Percentiles rank a stretch among this genome's conserved stretches.
phyloP scores from a whole-genome alignment of 176 grass and related monocot species.

The Tuctoria greenei region DNA sequence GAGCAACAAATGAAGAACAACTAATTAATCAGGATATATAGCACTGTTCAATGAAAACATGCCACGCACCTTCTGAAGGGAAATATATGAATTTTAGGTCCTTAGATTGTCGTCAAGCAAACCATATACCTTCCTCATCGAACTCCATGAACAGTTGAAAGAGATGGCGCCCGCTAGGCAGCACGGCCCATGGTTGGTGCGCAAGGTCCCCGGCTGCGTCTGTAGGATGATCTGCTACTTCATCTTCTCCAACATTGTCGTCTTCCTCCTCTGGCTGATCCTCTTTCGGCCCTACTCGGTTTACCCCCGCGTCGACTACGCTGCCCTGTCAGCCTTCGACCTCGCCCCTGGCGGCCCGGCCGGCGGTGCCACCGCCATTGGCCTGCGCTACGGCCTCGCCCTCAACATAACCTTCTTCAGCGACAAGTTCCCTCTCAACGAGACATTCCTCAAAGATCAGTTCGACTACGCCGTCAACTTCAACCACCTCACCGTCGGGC shows the following conservation, averaged over 20 bases:
- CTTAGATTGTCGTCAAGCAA: not conserved
- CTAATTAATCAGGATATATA: not conserved
- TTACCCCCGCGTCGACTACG: not conserved
- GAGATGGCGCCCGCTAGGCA: not conserved
- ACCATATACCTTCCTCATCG: not conserved
- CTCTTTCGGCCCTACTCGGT: slow-evolving; percentile 13
- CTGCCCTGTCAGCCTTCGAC: not conserved
- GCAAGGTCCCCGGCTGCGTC: not conserved
- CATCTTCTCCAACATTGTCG: not conserved
- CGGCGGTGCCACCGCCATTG: not conserved
- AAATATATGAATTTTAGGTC: not conserved
- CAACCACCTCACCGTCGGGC: slow-evolving; percentile 15
- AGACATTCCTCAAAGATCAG: not conserved
- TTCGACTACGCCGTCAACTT: not conserved
- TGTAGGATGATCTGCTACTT: not conserved
- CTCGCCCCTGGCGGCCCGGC: not conserved
- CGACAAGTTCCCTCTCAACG: not conserved
- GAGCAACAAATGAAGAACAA: not conserved
- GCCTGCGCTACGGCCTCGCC: not conserved
- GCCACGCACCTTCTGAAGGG: not conserved
- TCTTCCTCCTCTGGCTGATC: slow-evolving; percentile 12
- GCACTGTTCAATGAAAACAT: not conserved
- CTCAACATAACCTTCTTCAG: slow-evolving; percentile 13
- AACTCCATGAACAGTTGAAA: not conserved
- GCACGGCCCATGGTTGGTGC: not conserved